A percentile compares a stretch with the other conserved stretches of the same genome.
Conservation (phyloP, 164 flowering plant genomes). For the Vitis rupestris region DNA sequence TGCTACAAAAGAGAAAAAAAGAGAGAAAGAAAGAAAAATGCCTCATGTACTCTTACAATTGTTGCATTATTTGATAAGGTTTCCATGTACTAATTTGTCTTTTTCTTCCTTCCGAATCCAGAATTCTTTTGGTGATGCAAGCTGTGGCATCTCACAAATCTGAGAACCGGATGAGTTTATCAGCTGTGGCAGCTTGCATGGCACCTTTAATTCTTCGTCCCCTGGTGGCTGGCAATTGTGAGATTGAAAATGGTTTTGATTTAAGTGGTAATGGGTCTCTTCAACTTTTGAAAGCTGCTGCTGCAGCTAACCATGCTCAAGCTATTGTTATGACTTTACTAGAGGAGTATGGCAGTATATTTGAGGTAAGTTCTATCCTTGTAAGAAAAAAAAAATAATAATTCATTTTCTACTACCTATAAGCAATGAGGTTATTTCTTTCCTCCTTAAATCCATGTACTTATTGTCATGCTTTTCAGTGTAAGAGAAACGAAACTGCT, state of each 20-base stretch:
- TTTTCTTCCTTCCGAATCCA: constrained; percentile 24
- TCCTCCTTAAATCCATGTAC: too few species aligned
- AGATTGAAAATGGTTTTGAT: constrained; percentile 68
- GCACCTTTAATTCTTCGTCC: constrained; percentile 98
- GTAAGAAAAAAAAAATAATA: too few species aligned
- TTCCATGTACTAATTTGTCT: background rate
- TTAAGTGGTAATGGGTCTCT: constrained; percentile 86
- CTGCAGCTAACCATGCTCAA: constrained; percentile 99
- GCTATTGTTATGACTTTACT: constrained; percentile 81
- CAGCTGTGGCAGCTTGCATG: constrained; percentile 99
- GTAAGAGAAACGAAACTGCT: too few species aligned
- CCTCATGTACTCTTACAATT: background rate
- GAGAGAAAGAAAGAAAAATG: too few species aligned
- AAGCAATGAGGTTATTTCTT: too few species aligned
- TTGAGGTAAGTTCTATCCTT: constrained; percentile 61
- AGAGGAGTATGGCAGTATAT: constrained; percentile 80
- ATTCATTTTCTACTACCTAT: background rate
- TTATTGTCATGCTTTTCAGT: too few species aligned
- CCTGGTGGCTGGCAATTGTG: constrained; percentile 93
- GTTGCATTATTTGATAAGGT: constrained; percentile 1
- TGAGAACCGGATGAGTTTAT: constrained; percentile 82
- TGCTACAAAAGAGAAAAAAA: too few species aligned
- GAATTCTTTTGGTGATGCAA: constrained; percentile 95
- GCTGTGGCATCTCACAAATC: constrained; percentile 72
- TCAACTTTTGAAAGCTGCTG: constrained; percentile 96